Evolutionary conservation across 306 rosid species (phyloP).

Genomic region (Astragalus membranaceus): DNA sequence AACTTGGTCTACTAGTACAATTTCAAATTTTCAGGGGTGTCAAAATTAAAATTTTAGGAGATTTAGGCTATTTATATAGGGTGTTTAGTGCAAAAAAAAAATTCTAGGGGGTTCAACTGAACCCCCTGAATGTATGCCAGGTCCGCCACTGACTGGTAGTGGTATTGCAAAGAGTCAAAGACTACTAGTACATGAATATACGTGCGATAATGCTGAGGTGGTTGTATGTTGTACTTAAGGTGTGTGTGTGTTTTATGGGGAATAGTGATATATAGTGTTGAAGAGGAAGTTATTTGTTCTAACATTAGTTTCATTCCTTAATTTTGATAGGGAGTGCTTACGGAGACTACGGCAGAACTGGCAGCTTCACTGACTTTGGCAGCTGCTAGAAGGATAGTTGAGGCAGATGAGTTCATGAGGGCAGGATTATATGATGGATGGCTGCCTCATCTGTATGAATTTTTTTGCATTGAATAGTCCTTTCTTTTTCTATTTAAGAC

Average conservation of each 20-base stretch:
- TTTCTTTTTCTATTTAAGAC: not conserved
- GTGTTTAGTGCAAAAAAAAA: too few relatives aligned
- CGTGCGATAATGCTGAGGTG: not conserved
- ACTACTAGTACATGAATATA: not conserved
- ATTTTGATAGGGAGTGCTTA: slow-evolving; percentile 80
- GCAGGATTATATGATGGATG: slow-evolving; percentile 95
- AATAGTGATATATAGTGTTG: not conserved
- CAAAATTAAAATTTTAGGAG: too few relatives aligned
- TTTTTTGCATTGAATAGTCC: not conserved
- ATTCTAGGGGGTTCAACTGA: too few relatives aligned
- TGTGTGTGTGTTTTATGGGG: not conserved
- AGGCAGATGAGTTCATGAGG: slow-evolving; percentile 99
- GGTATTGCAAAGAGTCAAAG: too few relatives aligned
- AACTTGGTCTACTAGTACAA: too few relatives aligned
- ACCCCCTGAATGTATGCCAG: too few relatives aligned
- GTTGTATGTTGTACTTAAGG: slow-evolving; percentile 2
- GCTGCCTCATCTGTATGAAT: slow-evolving; percentile 89
- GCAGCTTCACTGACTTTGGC: slow-evolving; percentile 90
- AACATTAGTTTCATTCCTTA: slow-evolving; percentile 12
- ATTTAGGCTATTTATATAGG: too few relatives aligned
- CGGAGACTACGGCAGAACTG: slow-evolving; percentile 96
- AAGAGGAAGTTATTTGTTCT: not conserved
- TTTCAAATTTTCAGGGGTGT: too few relatives aligned
- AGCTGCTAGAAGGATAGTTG: slow-evolving; percentile 97
- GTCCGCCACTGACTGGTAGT: too few relatives aligned